phyloP scores from a whole-genome alignment of 108 stramenopile genomes.

The Skeletonema menzelii region DNA sequence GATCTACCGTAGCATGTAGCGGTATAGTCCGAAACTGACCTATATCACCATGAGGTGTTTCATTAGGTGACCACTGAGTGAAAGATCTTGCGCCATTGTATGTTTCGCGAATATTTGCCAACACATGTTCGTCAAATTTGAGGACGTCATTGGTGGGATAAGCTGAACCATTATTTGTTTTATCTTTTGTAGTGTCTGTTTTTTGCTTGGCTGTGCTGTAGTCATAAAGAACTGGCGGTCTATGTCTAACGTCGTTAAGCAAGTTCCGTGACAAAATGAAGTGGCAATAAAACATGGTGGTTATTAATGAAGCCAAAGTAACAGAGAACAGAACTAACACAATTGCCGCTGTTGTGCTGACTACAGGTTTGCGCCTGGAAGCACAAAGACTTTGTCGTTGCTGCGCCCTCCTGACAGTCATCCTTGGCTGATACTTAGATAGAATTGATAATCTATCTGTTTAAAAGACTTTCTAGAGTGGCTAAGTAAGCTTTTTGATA shows the following conservation, averaged over 20 bases:
- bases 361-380: too few species aligned
- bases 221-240: background rate
- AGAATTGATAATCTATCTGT: too few species aligned
- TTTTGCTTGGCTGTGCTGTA: background rate
- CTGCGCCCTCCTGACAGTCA: too few species aligned
- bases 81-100: slow-evolving; percentile 14
- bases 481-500: too few species aligned
- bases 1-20: slow-evolving; percentile 16
- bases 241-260: too few species aligned
- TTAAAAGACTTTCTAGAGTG: too few species aligned
- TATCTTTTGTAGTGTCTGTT: background rate
- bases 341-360: too few species aligned
- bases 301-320: background rate
- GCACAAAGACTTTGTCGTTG: too few species aligned
- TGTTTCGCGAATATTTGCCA: slow-evolving; percentile 14
- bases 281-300: background rate
- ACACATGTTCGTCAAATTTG: slow-evolving; percentile 8
- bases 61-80: background rate
- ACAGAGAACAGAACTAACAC: background rate
- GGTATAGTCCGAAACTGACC: slow-evolving; percentile 6
- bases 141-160: slow-evolving; percentile 1
- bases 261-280: background rate
- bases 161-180: background rate
- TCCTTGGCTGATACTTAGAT: too few species aligned
- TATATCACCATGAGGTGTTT: background rate